Evolutionary conservation across 2,329 filamentous ascomycete species (phyloP), one percentile per base, ranked within the genome.

Genomic region (Lasiodiplodia hormozganensis): DNA sequence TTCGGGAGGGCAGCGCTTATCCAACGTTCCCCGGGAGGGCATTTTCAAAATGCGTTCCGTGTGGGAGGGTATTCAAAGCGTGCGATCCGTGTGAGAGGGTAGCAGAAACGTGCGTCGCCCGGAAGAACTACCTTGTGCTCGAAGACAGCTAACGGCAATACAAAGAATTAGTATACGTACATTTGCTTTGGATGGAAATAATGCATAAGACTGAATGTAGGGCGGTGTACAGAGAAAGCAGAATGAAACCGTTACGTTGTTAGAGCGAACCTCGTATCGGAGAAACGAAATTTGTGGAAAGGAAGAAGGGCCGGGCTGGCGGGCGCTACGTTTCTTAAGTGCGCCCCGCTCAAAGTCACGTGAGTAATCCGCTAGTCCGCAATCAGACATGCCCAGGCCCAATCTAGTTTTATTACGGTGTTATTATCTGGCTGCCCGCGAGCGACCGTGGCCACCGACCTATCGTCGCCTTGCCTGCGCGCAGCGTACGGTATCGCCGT

Each of bases 1-100:
- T 49, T 18, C 43, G 43, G 43, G 43, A 49, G 43, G 43, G 43
- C 43, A 49, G n/a, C 43, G 43, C 43, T 49, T 49, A 49, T 49
- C 43, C 43, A 16, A 49, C 43, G 43, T 16, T 49, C 43, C 43
- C 43, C 43, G 43, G 43, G 43, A 49, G 43, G 43, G 43, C 43
- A 49, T 49, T 49, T 2, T 18, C 43, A 5, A 49, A 49, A 49
- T 49, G 43, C 43, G 43, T 49, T 49, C 43, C 7, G 43, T 49
- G 43, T 49, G 43, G 43, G 43, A 49, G 43, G 43, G 43, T 49
- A 18, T 14, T 49, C 43, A 49, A 49, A 18, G 43, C 43, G 43
- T 49, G 43, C 43, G 43, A 21, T 49, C 12, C 43, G 43, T 49
- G 43, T 21, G 43, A 49, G 43, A 49, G 43, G 43, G 43, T 49